Percentiles rank a stretch among this genome's conserved stretches.
Conservation (phyloP, 192 early-diverging fungal species). For the Coemansia aciculifera region DNA sequence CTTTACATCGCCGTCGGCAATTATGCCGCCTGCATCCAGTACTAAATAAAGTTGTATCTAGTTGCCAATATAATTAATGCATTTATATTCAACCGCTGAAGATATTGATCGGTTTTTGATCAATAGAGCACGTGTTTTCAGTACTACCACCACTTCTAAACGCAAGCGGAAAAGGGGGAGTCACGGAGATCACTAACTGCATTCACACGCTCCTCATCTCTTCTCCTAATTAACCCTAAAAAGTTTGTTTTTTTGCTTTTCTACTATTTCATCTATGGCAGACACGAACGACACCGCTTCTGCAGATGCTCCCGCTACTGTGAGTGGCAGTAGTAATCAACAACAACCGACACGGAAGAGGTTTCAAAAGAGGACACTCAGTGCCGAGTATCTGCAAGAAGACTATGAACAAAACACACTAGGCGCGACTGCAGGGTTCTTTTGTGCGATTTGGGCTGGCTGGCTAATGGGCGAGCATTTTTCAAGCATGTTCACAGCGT, state of each 20-base stretch:
- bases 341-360: neutral
- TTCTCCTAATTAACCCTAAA: neutral
- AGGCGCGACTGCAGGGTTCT: slow-evolving; percentile 37
- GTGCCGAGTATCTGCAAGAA: slow-evolving; percentile 25
- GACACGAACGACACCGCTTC: neutral
- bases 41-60: neutral
- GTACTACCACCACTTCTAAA: neutral
- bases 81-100: neutral
- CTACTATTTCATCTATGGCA: neutral
- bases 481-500: slow-evolving; percentile 16
- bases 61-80: neutral
- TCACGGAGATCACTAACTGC: neutral
- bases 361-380: slow-evolving; percentile 21
- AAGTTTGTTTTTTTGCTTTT: neutral
- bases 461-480: slow-evolving; percentile 32
- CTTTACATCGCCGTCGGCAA: neutral
- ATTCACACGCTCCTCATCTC: neutral
- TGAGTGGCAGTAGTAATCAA: neutral
- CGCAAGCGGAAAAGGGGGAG: neutral
- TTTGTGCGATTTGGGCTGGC: slow-evolving; percentile 44
- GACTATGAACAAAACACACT: slow-evolving; percentile 37
- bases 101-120: neutral
- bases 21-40: neutral
- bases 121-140: neutral
- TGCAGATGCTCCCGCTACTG: neutral